Conservation (phyloP, 208 protist genomes). For the Trypanosoma avium region DNA sequence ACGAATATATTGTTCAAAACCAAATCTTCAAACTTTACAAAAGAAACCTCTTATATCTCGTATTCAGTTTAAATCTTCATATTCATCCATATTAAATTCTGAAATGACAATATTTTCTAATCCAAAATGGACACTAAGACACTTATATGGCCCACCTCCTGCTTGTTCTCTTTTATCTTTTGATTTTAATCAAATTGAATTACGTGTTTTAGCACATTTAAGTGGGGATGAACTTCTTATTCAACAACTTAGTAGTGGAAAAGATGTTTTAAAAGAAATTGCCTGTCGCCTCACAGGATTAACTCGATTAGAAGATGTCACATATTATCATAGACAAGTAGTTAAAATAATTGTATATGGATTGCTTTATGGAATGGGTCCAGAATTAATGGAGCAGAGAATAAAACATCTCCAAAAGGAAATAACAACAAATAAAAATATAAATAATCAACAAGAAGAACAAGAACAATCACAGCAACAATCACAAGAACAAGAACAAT, state of each 20-base stretch:
- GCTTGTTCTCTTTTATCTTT: slow-evolving; percentile 74
- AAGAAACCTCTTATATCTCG: slow-evolving; percentile 36
- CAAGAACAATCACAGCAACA: not conserved
- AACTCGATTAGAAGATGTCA: slow-evolving; percentile 23
- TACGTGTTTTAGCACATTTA: slow-evolving; percentile 78
- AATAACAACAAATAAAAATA: not conserved
- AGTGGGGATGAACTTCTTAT: slow-evolving; percentile 60
- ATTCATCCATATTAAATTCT: not conserved
- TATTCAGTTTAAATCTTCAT: not conserved
- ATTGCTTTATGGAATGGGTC: slow-evolving; percentile 88
- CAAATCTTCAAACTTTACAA: slow-evolving; percentile 66
- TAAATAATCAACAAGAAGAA: slow-evolving; percentile 5
- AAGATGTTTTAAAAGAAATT: slow-evolving; percentile 56
- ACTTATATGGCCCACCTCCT: slow-evolving; percentile 62
- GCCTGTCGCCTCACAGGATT: slow-evolving; percentile 43
- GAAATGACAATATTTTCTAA: slow-evolving; percentile 25
- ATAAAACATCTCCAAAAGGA: slow-evolving; percentile 22
- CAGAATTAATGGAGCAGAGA: slow-evolving; percentile 50
- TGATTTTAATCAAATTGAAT: slow-evolving; percentile 86
- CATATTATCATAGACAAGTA: slow-evolving; percentile 43
- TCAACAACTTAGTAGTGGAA: slow-evolving; percentile 35
- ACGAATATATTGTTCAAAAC: slow-evolving; percentile 57
- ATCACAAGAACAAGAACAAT: not conserved
- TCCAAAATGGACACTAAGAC: slow-evolving; percentile 55
- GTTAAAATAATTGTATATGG: slow-evolving; percentile 90